Evolutionary conservation across 2,329 filamentous ascomycete genomes (phyloP), one percentile per base, ranked within the genome.

Genomic region (Ophiostoma fasciatum): DNA sequence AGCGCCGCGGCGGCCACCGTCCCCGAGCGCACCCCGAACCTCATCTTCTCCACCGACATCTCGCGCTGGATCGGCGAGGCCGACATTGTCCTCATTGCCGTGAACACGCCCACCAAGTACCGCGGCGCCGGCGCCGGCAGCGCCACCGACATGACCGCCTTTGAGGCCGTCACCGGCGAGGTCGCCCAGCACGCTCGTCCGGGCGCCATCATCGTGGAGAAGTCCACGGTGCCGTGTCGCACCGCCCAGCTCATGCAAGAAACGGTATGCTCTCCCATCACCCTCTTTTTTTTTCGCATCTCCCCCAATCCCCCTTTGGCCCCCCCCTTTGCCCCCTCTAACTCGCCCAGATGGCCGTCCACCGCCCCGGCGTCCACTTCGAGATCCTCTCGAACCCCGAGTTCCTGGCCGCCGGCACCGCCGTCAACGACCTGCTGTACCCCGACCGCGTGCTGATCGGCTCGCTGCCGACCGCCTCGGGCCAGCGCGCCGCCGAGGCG

Each of bases 381-480:
- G 78, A 85, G 51, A 73, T 87, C 37, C 66, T 87, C 19, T 84
- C 79, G 31, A 87, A 87, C 56, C 82, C 82, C 6, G 82, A 88
- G 53, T 88, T 87, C 51, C 61, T 88, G 29, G 77, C 82, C 19
- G 81, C 82, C 45, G 82, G 82, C 35, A 83, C 78, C 4, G 81
- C 82, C 4, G 69, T 87, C 42, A 62, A 68, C 31, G 76, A 87
- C 50, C 63, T 88, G 8, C 64, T 82, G 33, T 57, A 66, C 41
- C 81, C 82, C 7, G 78, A 83, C 49, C 71, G 82, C 19, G 71
- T 88, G 12, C 62, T 88, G 28, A 84, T 88, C 50, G 82, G 82
- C 12, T 82, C 71, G 3, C 62, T 68, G 7, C 63, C 63, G 6
- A 81, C 77, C 0, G 54, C 64, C 1, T 59, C 66, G 3, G 80